Base-by-base conservation (phyloP, 306 rosid genomes). In the Dalbergia oliveri region DNA sequence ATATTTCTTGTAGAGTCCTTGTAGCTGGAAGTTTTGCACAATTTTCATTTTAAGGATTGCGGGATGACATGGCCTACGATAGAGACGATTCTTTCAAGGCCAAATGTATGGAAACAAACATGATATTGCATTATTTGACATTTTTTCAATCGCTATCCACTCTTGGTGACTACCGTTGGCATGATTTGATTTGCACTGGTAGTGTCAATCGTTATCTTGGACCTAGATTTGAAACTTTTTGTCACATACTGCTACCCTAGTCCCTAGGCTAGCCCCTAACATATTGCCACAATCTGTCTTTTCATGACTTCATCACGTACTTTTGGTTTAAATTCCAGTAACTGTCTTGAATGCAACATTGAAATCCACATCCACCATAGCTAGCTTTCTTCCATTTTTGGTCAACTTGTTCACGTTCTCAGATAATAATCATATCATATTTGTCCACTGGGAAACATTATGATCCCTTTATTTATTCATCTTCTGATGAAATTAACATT, bases 381-480 rank as follows among this genome's bases (percentile, higher is more conserved):
- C 54, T 2, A 44, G 34, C 23, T 41, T 49, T 63, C 56, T 71
- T 33, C 56, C 51, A 31, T 43, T 63, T 33, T 56, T 43, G 5
- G 5, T 57, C 64, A 59, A n/a, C 45, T 16, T 63, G 45, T 50
- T 31, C 9, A 41, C 11, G 61, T 35, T n/a, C 44, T 58, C 9
- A 54, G 14, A 54, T 13, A 10, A 14, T 3, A 11, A 9, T 47
- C 12, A 2, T 11, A 26, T 26, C 31, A 2, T 12, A 45, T 45
- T 45, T 1, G 47, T 53, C 54, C 64, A 1, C 54, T 59, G 83
- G 34, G 26, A 66, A 76, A 71, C 35, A 78, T 80, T 70, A 66
- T 67, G 49, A 69, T 35, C 78, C 73, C 53, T 75, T 90, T 86
- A 87, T 88, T 90, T 86, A 88, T 89, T 92, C 89, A 83, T 85